These are phyloP conservation scores for Lycium barbarum DNA, from an alignment of 257 asterid species.

Conservation along the genomic window DNA sequence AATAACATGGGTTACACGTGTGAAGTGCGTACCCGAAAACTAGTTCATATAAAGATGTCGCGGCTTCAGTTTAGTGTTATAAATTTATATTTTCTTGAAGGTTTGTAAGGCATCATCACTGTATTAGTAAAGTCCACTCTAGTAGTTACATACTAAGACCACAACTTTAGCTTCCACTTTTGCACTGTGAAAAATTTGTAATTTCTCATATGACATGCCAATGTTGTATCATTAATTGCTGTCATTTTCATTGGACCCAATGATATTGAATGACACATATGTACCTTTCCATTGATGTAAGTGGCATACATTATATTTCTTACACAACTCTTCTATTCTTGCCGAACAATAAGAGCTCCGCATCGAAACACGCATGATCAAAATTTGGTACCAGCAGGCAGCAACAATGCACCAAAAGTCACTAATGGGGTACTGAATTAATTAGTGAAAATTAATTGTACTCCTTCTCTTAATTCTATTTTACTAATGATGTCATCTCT, in stretches of 20 bases:
- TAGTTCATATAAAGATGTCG: slow-evolving; percentile 5
- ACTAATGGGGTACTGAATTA: slow-evolving; percentile 59
- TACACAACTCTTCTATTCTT: slow-evolving; percentile 4
- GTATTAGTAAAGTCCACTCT: not conserved
- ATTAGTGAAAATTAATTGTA: too few relatives aligned
- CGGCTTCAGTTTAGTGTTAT: not conserved
- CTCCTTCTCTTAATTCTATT: not conserved
- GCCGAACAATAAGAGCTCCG: slow-evolving; percentile 64
- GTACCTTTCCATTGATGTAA: not conserved
- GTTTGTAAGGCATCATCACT: not conserved
- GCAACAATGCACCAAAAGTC: slow-evolving; percentile 47
- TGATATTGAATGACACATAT: not conserved
- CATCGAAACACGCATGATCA: slow-evolving; percentile 48
- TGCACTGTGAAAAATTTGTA: not conserved
- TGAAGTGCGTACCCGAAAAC: too few relatives aligned
- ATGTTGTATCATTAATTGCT: not conserved
- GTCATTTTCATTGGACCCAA: not conserved
- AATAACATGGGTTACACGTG: too few relatives aligned
- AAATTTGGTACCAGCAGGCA: slow-evolving; percentile 47
- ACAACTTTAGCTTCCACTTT: not conserved
- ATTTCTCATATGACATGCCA: not conserved
- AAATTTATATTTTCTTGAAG: too few relatives aligned
- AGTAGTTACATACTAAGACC: not conserved
- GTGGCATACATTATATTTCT: not conserved
- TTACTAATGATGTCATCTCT: not conserved